Conservation (phyloP, 176 grass and related monocot genomes). For the Triticum timopheevii region DNA sequence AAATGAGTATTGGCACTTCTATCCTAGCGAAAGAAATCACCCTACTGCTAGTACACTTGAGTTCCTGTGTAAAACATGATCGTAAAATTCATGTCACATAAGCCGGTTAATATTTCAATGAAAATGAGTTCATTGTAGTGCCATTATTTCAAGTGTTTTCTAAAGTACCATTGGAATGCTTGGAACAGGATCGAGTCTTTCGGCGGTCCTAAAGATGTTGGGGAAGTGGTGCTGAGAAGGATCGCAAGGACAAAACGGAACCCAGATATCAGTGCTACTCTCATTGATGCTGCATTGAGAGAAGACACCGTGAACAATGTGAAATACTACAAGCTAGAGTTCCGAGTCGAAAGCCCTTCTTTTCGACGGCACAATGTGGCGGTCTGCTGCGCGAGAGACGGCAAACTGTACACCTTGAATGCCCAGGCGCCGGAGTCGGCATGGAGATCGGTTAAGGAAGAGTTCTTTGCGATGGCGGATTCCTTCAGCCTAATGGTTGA, state of each 20-base stretch:
- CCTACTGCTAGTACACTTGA: background rate
- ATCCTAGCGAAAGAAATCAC: background rate
- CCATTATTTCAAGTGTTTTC: background rate
- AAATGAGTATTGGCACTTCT: background rate
- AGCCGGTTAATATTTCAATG: background rate
- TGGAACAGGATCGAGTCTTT: slow-evolving; percentile 75
- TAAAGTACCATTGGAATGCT: background rate
- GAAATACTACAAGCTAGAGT: slow-evolving; percentile 92
- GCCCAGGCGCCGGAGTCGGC: slow-evolving; percentile 73
- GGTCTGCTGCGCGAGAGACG: slow-evolving; percentile 63
- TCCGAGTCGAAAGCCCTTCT: slow-evolving; percentile 60
- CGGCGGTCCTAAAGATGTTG: slow-evolving; percentile 77
- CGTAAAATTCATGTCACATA: no score
- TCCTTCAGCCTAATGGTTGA: slow-evolving; percentile 61
- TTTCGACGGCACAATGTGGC: slow-evolving; percentile 80
- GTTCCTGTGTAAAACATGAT: background rate
- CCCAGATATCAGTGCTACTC: slow-evolving; percentile 61
- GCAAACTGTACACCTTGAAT: slow-evolving; percentile 87
- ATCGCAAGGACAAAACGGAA: slow-evolving; percentile 68
- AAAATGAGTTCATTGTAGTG: background rate
- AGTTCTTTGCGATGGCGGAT: slow-evolving; percentile 79
- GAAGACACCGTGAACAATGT: slow-evolving; percentile 51
- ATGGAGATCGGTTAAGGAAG: slow-evolving; percentile 50
- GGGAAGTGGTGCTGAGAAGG: slow-evolving; percentile 77
- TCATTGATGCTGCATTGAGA: slow-evolving; percentile 58